Evolutionary conservation across 192 early-diverging fungal species (phyloP), one percentile per base, ranked within the genome.

Genomic region (Backusella luteola): DNA sequence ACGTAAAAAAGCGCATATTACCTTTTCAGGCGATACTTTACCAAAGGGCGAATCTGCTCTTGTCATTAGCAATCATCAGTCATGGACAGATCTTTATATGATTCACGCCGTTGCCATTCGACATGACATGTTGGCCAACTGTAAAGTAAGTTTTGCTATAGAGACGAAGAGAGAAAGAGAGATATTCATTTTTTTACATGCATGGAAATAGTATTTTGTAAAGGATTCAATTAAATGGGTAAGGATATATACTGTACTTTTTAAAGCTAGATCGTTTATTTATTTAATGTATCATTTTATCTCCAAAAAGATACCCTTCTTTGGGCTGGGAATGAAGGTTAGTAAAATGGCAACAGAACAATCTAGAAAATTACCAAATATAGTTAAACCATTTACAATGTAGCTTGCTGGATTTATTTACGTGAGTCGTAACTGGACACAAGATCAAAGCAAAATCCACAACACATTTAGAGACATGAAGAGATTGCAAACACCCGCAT

Each of bases 271-370:
- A 39, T 39, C 38, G 3, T 39, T 39, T 39, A 11, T 39, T 39
- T 11, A 39, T 39, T 32, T 32, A 32, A 2, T 11, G 38, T 11
- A 39, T 29, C 7, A 32, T 74, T 14, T 38, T 42, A 11, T 23
- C 63, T 41, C 38, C 34, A 53, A 17, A 17, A 81, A 89, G 87
- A 81, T 89, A 71, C 88, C 88, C 9, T 89, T 89, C 74, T 89
- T 87, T 79, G 88, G 88, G 46, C 87, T 84, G 82, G 88, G 88
- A 35, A 89, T 89, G 88, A 87, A 86, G 88, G 84, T 85, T 76
- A 73, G 73, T 74, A 67, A 34, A 7, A 46, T 11, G 1, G 1
- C 39, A 6, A 59, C 12, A 59, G 17, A 63, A n/a, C 6, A 49
- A 49, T 49, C 46, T 49, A 70, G 7, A 56, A 53, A 9, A 38